Evolutionary conservation across 192 early-diverging fungal species (phyloP).

Genomic region (Linderina pennispora): DNA sequence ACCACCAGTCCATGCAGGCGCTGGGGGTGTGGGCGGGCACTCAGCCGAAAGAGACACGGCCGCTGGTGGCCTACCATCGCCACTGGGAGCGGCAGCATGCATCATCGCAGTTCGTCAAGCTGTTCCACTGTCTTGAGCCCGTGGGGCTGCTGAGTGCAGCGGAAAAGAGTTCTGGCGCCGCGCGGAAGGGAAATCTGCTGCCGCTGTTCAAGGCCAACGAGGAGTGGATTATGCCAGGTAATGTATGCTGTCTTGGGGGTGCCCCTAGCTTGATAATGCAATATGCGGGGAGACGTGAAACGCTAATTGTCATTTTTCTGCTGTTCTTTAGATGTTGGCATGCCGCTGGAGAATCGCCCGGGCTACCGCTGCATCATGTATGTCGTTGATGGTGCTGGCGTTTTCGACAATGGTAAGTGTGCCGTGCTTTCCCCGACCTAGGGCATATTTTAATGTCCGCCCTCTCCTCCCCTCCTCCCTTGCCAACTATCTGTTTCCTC

Average conservation of each 20-base stretch:
- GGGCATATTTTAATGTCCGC: too few relatives aligned
- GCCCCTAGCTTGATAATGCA: too few relatives aligned
- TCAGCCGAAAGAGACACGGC: not conserved
- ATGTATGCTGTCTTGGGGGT: too few relatives aligned
- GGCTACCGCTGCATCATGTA: constrained; percentile 39
- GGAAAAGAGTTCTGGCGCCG: not conserved
- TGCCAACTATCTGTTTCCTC: too few relatives aligned
- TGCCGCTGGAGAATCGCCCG: constrained; percentile 34
- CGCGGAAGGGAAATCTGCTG: constrained; percentile 17
- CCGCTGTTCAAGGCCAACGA: constrained; percentile 43
- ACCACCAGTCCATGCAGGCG: not conserved
- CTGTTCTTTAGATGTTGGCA: constrained; percentile 36
- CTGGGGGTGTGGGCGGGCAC: constrained; percentile 5
- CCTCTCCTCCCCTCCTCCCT: too few relatives aligned
- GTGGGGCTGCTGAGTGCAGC: constrained; percentile 17
- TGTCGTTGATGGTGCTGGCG: constrained; percentile 29
- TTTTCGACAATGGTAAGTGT: constrained; percentile 40
- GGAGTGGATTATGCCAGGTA: constrained; percentile 46
- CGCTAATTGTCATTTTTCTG: not conserved
- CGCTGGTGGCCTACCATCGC: constrained; percentile 22
- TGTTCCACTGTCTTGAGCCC: constrained; percentile 33
- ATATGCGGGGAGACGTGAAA: not conserved
- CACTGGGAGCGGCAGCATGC: constrained; percentile 13
- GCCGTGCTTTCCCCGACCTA: too few relatives aligned
- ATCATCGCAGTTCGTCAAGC: constrained; percentile 25